Base-by-base conservation (phyloP, 768 basidiomycete genomes). In the Collybiopsis luxurians region DNA sequence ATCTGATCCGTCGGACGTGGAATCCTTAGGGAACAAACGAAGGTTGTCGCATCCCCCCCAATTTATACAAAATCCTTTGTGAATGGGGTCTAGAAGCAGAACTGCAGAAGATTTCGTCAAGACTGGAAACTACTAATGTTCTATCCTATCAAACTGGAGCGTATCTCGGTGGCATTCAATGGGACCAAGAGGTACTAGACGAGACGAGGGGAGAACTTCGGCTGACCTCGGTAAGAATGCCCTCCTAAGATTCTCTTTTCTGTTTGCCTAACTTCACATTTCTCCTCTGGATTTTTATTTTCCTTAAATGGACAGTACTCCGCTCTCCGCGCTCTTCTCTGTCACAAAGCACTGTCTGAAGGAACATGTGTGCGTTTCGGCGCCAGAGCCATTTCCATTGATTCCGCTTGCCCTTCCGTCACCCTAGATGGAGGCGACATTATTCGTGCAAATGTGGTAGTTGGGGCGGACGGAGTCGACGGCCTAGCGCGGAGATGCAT, bases 401-500 rank as follows among this genome's bases (percentile, higher is more conserved):
- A 75, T 47, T 7, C 40, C 7, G 19, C 66, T 21, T 58, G 55
- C 30, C 66, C 67, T 27, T 66, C 61, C 39, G 74, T 78, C 7
- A 73, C 63, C 0, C 60, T 76, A 3, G 69, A 69, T 10, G 71
- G 69, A 10, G 83, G 84, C 2, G 68, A 75, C 36, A 69, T 65
- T 11, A 51, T 83, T 12, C 65, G 57, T 4, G 81, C 77, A 17
- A 78, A 86, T 63, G 72, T 84, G 23, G 73, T 86, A 56, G 68
- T 86, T 49, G 84, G 83, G 13, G 83, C 84, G 1, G 84, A 85
- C 60, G 84, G 84, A 2, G 60, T 64, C 24, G 60, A 63, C 4
- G 81, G 83, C 21, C 23, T 78, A 28, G 67, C 75, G 7, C 62
- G 73, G 5, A 30, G 34, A 39, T 38, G 24, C 44, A 36, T 67